Conservation (phyloP, 2,329 filamentous ascomycete genomes). For the Juglanconis sp. region DNA sequence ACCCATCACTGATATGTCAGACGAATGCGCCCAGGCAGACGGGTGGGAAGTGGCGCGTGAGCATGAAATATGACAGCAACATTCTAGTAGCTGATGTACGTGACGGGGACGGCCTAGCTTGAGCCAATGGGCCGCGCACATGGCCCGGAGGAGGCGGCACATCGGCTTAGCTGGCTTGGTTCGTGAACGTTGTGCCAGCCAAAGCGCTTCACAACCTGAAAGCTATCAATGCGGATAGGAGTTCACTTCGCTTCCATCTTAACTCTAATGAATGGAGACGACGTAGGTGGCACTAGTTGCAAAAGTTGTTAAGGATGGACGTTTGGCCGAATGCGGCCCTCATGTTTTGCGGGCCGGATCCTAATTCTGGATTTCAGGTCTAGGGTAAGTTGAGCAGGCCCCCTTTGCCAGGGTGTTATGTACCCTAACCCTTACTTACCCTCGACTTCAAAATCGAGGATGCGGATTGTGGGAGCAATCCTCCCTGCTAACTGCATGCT, state of each 20-base stretch:
- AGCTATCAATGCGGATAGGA: background rate
- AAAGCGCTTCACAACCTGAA: background rate
- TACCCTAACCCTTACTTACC: background rate
- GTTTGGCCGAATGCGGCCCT: background rate
- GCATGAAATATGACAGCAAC: background rate
- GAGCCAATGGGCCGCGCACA: constrained; percentile 15
- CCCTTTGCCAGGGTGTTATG: background rate
- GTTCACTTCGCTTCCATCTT: too few relatives aligned
- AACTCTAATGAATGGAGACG: too few relatives aligned
- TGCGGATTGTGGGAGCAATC: background rate
- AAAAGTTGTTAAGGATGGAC: too few relatives aligned
- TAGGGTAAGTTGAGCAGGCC: background rate
- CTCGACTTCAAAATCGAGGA: background rate
- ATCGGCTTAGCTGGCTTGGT: background rate
- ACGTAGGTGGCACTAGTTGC: too few relatives aligned
- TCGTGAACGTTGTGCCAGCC: background rate
- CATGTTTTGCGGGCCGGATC: background rate
- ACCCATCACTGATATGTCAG: too few relatives aligned
- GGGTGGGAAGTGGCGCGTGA: background rate
- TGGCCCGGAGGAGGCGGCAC: background rate
- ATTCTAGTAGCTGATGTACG: background rate
- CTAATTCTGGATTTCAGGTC: background rate
- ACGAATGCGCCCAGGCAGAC: background rate
- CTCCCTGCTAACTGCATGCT: background rate
- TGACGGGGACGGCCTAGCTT: background rate